Conservation (phyloP, 2,329 filamentous ascomycete genomes). For the Fusarium oxysporum region DNA sequence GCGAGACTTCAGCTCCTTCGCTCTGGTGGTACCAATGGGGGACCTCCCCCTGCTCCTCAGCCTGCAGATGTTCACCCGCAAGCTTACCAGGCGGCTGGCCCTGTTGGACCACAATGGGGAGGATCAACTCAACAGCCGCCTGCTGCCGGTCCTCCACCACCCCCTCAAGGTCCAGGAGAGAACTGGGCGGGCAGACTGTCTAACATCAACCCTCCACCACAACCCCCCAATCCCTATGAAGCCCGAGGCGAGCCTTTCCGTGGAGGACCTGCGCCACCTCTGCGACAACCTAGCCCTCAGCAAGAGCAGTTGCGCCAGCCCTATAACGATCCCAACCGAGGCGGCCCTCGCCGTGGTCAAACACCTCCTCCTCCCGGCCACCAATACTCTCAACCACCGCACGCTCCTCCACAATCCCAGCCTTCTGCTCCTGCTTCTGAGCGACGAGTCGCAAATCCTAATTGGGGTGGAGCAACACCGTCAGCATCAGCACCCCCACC, state of each 20-base stretch:
- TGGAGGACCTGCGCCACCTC: slow-evolving; percentile 73
- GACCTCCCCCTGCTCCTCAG: slow-evolving; percentile 82
- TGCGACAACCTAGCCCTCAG: slow-evolving; percentile 80
- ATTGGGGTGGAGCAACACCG: slow-evolving; percentile 67
- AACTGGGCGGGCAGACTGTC: slow-evolving; percentile 75
- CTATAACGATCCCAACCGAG: slow-evolving; percentile 63
- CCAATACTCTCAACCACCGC: slow-evolving; percentile 63
- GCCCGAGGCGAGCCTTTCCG: slow-evolving; percentile 75
- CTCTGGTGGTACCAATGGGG: slow-evolving; percentile 79
- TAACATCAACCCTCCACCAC: slow-evolving; percentile 81
- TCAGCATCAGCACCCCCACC: slow-evolving; percentile 54
- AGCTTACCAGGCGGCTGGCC: slow-evolving; percentile 85
- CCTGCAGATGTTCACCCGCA: slow-evolving; percentile 97
- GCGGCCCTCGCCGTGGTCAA: slow-evolving; percentile 60
- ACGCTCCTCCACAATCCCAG: slow-evolving; percentile 58
- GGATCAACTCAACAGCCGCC: slow-evolving; percentile 72
- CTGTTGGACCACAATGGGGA: slow-evolving; percentile 91
- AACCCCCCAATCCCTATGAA: slow-evolving; percentile 85
- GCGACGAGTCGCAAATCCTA: slow-evolving; percentile 70
- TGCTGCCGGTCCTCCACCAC: slow-evolving; percentile 69
- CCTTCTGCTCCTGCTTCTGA: slow-evolving; percentile 61
- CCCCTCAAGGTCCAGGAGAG: slow-evolving; percentile 67
- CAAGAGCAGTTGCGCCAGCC: slow-evolving; percentile 71
- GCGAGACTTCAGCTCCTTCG: slow-evolving; percentile 90
- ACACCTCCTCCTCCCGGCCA: slow-evolving; percentile 56